Conservation (phyloP, 2,329 filamentous ascomycete species). For the Lanzia echinophila region DNA sequence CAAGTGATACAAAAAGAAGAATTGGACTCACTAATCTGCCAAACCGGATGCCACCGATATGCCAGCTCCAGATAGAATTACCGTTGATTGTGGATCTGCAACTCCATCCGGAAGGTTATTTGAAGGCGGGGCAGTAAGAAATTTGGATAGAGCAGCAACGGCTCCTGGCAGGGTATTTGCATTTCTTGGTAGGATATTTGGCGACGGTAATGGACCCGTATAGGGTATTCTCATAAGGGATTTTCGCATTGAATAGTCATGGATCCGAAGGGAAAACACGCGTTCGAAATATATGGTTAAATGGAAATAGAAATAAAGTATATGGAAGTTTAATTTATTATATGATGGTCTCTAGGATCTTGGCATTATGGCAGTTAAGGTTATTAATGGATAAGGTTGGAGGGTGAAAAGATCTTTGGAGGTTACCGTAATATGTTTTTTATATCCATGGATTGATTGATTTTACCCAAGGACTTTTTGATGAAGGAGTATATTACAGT, state of each 20-base stretch:
- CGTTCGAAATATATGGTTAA: background rate
- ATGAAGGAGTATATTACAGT: too few relatives aligned
- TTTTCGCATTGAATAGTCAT: slow-evolving; percentile 48
- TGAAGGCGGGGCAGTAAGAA: slow-evolving; percentile 59
- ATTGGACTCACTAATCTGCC: slow-evolving; percentile 67
- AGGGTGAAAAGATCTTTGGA: too few relatives aligned
- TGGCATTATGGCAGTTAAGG: too few relatives aligned
- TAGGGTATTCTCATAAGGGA: slow-evolving; percentile 85
- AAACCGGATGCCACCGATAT: slow-evolving; percentile 90
- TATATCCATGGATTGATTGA: too few relatives aligned
- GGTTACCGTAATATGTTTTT: too few relatives aligned
- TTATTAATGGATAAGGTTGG: too few relatives aligned
- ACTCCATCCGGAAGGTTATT: slow-evolving; percentile 36
- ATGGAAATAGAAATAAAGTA: background rate
- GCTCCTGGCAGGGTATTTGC: slow-evolving; percentile 67
- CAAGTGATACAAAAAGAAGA: background rate
- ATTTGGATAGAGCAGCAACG: slow-evolving; percentile 67
- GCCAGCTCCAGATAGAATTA: slow-evolving; percentile 74
- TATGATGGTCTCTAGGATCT: too few relatives aligned
- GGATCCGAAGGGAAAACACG: background rate
- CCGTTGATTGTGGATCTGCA: slow-evolving; percentile 40
- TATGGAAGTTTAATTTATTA: too few relatives aligned
- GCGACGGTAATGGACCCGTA: slow-evolving; percentile 71
- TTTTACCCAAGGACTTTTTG: too few relatives aligned
- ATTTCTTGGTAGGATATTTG: slow-evolving; percentile 65